phyloP scores from a whole-genome alignment of 2,329 filamentous ascomycete species.

The Ambrosiella xylebori region DNA sequence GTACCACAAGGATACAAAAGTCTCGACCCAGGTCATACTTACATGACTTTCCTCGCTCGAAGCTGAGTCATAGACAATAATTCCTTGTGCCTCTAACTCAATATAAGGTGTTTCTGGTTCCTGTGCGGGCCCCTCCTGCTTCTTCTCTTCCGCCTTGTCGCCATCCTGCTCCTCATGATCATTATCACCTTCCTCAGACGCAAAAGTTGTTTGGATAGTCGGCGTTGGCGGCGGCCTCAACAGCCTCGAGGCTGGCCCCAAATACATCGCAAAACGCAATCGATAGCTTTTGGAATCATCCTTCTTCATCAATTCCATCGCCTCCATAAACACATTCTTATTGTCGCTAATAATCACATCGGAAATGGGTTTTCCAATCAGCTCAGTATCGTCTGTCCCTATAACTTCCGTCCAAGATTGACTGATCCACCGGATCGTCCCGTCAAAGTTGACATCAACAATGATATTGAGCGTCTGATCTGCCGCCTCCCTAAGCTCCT shows the following conservation, averaged over 20 bases:
- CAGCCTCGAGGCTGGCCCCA: constrained; percentile 44
- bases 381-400: constrained; percentile 54
- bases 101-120: constrained; percentile 31
- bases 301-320: constrained; percentile 73
- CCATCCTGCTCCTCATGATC: constrained; percentile 17
- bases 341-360: constrained; percentile 66
- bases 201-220: constrained; percentile 21
- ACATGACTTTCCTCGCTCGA: constrained; percentile 82
- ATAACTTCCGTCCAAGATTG: constrained; percentile 91
- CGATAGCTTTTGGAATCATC: constrained; percentile 89
- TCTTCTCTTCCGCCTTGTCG: neutral
- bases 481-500: constrained; percentile 85
- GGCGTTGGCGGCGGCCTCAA: constrained; percentile 7
- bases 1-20: too few relatives aligned
- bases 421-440: constrained; percentile 86
- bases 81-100: constrained; percentile 86
- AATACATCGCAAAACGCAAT: constrained; percentile 58
- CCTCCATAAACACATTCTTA: constrained; percentile 62
- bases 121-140: constrained; percentile 23
- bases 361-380: constrained; percentile 61
- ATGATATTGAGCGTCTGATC: constrained; percentile 96
- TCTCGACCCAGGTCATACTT: constrained; percentile 24
- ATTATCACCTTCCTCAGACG: constrained; percentile 12
- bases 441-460: constrained; percentile 80
- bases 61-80: constrained; percentile 88